A percentile compares a stretch with the other conserved stretches of the same genome.
Conservation (phyloP, 192 early-diverging fungal genomes). For the Umbelopsis vinacea region DNA sequence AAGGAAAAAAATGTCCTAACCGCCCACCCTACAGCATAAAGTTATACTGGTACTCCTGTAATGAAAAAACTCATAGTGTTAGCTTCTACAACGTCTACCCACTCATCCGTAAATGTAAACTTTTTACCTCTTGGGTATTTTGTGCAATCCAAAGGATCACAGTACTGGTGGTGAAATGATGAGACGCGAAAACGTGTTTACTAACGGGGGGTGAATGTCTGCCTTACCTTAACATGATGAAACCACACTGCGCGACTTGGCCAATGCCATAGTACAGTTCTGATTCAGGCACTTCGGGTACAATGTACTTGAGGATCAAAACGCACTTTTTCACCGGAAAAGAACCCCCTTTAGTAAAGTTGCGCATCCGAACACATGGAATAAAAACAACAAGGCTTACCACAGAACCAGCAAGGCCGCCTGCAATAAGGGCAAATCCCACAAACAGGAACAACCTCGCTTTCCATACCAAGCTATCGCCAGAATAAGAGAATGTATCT, state of each 20-base stretch:
- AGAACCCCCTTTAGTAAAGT: neutral
- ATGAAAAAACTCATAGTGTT: neutral
- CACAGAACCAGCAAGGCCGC: slow-evolving; percentile 61
- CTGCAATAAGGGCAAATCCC: slow-evolving; percentile 62
- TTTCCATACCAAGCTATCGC: slow-evolving; percentile 46
- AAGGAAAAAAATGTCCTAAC: neutral
- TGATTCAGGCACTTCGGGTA: slow-evolving; percentile 6
- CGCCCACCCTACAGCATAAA: neutral
- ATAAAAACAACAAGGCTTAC: slow-evolving; percentile 34
- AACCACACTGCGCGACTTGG: slow-evolving; percentile 10
- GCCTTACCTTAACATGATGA: slow-evolving; percentile 14
- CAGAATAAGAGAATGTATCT: slow-evolving; percentile 50
- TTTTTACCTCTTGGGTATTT: slow-evolving; percentile 18
- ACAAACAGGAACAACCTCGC: slow-evolving; percentile 60
- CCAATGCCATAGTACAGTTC: slow-evolving; percentile 14
- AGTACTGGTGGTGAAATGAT: neutral
- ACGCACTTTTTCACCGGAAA: neutral
- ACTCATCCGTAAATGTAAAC: too few relatives aligned
- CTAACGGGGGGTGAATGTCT: too few relatives aligned
- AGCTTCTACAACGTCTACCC: neutral
- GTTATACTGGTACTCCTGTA: slow-evolving; percentile 16
- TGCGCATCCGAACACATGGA: neutral
- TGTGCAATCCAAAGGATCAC: slow-evolving; percentile 15
- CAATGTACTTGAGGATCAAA: slow-evolving; percentile 9
- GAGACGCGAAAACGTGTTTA: too few relatives aligned